phyloP scores from a whole-genome alignment of 2,329 filamentous ascomycete species.

The Scopulariopsis brevicaulis region DNA sequence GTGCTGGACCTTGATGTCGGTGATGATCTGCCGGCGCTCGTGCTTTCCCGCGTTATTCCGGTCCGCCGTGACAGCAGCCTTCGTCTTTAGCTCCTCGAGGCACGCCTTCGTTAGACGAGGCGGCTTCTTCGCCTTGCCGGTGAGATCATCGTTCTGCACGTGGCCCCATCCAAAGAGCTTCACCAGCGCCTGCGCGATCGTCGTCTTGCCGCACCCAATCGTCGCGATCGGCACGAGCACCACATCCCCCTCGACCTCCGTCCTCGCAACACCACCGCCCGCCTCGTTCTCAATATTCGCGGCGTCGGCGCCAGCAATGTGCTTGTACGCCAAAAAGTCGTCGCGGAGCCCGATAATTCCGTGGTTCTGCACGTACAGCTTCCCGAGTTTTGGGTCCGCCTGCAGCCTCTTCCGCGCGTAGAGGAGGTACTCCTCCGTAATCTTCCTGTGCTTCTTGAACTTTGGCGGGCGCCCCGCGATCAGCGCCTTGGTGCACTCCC shows the following conservation, averaged over 20 bases:
- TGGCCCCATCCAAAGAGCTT: slow-evolving; percentile 87
- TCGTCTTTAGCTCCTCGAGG: slow-evolving; percentile 48
- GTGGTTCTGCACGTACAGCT: slow-evolving; percentile 75
- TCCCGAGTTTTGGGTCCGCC: slow-evolving; percentile 53
- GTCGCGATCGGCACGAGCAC: slow-evolving; percentile 87
- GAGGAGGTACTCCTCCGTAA: slow-evolving; percentile 82
- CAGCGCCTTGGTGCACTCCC: slow-evolving; percentile 86
- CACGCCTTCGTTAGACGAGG: slow-evolving; percentile 66
- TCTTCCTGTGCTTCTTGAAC: slow-evolving; percentile 75
- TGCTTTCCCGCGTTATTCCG: slow-evolving; percentile 87
- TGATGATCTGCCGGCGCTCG: slow-evolving; percentile 79
- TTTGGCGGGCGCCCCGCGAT: slow-evolving; percentile 65
- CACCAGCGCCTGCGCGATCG: slow-evolving; percentile 67
- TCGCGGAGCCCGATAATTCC: slow-evolving; percentile 88
- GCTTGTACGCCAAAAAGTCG: slow-evolving; percentile 73
- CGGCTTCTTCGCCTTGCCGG: slow-evolving; percentile 58
- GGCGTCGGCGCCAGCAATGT: slow-evolving; percentile 80
- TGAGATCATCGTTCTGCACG: slow-evolving; percentile 94
- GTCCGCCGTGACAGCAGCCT: slow-evolving; percentile 75
- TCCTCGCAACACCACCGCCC: slow-evolving; percentile 19
- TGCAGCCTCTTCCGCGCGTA: slow-evolving; percentile 69
- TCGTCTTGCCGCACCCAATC: slow-evolving; percentile 95
- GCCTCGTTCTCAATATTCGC: slow-evolving; percentile 48
- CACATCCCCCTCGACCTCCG: slow-evolving; percentile 53
- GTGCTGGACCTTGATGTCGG: slow-evolving; percentile 57